These are phyloP conservation scores for Acanthamoeba royreba DNA, from an alignment of 208 protist genomes.

Conservation along the genomic window DNA sequence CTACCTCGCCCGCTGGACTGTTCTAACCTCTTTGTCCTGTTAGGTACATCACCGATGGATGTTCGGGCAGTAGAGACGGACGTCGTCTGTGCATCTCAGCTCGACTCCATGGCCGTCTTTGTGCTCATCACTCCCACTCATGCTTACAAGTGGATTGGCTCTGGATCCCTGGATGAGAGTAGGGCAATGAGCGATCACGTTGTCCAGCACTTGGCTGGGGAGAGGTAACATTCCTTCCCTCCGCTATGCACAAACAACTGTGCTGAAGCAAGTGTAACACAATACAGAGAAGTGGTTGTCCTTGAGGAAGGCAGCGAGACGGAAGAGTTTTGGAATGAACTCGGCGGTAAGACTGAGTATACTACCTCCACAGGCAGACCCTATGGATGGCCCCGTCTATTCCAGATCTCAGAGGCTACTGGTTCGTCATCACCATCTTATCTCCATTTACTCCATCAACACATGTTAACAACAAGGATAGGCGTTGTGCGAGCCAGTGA, in stretches of 20 bases:
- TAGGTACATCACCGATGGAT: background rate
- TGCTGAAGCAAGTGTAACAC: background rate
- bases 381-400: constrained; percentile 53
- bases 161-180: background rate
- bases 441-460: no score
- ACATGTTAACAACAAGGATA: background rate
- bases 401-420: constrained; percentile 67
- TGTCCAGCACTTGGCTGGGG: background rate
- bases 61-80: constrained; percentile 7
- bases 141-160: constrained; percentile 52
- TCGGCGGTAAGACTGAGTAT: constrained; percentile 52
- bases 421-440: constrained; percentile 30
- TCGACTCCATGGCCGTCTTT: constrained; percentile 57
- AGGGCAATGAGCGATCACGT: background rate
- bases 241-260: background rate
- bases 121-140: constrained; percentile 23
- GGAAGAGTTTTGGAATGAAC: constrained; percentile 43
- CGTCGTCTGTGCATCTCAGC: background rate
- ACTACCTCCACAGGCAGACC: constrained; percentile 4
- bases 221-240: background rate
- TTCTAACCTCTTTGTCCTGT: no score
- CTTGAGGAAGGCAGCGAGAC: constrained; percentile 27
- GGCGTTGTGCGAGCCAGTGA: constrained; percentile 55
- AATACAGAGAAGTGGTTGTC: background rate
- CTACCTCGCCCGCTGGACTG: no score